Conservation (phyloP, 2,329 filamentous ascomycete species). For the Fusarium protoensiforme region DNA sequence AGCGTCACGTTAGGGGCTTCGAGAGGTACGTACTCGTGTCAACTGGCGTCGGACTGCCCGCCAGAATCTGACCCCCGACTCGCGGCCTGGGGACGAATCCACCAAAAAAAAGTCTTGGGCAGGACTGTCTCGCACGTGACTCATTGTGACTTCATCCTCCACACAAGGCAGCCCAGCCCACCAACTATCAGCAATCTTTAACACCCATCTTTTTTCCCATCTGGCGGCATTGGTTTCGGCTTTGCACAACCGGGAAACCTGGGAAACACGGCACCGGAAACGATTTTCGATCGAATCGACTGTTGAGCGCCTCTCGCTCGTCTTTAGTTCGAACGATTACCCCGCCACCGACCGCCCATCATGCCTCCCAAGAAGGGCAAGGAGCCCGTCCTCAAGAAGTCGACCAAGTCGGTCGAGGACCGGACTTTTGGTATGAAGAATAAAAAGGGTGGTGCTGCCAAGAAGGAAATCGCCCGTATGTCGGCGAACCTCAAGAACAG, state of each 20-base stretch:
- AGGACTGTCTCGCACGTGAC: conserved; percentile 38
- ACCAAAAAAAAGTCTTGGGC: conserved; percentile 33
- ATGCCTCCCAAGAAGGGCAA: conserved; percentile 80
- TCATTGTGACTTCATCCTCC: conserved; percentile 44
- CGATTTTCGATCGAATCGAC: conserved; percentile 5
- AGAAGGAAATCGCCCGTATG: conserved; percentile 91
- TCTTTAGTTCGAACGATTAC: conserved; percentile 35
- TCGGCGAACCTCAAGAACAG: conserved; percentile 77
- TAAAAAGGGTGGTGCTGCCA: conserved; percentile 92
- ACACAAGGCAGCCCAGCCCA: conserved; percentile 42
- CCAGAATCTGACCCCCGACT: conserved; percentile 1
- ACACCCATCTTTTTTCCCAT: conserved; percentile 36
- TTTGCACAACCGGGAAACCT: conserved; percentile 22
- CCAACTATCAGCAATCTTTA: conserved; percentile 42
- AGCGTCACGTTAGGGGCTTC: conserved; percentile 1
- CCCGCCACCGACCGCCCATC: conserved; percentile 53
- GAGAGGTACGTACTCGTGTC: conserved; percentile 36
- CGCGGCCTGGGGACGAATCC: not conserved
- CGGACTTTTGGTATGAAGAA: conserved; percentile 99
- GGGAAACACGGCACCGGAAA: conserved; percentile 1
- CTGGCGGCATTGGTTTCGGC: conserved; percentile 25
- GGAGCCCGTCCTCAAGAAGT: conserved; percentile 67
- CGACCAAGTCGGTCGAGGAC: conserved; percentile 81
- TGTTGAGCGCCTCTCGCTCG: conserved; percentile 10
- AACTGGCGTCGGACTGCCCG: not conserved